Percentiles rank a stretch among this genome's conserved stretches.
Evolutionary conservation across 2,329 filamentous ascomycete species (phyloP).

Genomic region (Colletotrichum scovillei): DNA sequence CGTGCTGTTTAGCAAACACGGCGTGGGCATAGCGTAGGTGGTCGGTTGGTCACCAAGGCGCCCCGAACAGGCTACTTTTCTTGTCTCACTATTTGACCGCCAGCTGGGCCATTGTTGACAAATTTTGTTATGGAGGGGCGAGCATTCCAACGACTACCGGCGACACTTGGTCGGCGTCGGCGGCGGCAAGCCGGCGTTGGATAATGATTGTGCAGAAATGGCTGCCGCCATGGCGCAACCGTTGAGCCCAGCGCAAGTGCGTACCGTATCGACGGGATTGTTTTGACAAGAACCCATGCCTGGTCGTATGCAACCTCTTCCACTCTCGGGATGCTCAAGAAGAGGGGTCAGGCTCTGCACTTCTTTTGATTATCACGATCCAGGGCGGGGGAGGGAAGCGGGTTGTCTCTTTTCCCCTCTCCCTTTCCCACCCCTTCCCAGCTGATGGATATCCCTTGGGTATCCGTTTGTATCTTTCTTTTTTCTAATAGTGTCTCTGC

Average conservation of each 20-base stretch:
- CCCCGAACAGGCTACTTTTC: neutral
- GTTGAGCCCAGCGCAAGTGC: neutral
- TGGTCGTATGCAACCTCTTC: neutral
- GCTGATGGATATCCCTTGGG: neutral
- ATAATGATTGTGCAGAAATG: neutral
- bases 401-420: neutral
- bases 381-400: neutral
- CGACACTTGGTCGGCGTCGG: neutral
- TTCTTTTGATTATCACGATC: neutral
- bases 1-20: neutral
- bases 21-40: neutral
- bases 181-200: neutral
- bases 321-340: neutral
- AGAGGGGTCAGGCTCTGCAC: neutral
- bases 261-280: neutral
- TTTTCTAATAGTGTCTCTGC: neutral
- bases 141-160: neutral
- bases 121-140: neutral
- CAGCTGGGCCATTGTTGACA: neutral
- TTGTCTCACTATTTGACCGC: neutral
- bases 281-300: neutral
- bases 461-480: no score
- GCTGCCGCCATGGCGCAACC: neutral
- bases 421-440: neutral
- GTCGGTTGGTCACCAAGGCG: neutral